Conservation (phyloP, 345 rosid genomes). For the Citrus sp. region DNA sequence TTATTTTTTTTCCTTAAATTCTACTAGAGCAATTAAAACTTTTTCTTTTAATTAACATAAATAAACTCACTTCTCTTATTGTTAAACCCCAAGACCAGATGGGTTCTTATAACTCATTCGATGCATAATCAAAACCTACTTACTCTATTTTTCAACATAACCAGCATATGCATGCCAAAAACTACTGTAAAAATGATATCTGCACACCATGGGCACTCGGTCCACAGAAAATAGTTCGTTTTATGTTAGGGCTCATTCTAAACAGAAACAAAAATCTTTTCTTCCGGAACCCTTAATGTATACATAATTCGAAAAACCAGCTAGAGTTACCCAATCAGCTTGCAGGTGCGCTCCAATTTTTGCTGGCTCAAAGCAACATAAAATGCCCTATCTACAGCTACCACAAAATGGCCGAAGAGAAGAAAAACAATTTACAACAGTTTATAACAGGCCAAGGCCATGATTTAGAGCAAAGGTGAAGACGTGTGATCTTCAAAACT, state of each 20-base stretch:
- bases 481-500: background rate
- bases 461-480: slow-evolving; percentile 7
- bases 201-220: background rate
- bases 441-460: slow-evolving; percentile 15
- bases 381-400: background rate
- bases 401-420: slow-evolving; percentile 1
- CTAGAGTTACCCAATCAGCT: slow-evolving; percentile 1
- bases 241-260: background rate
- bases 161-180: too few species aligned
- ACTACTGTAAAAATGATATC: too few species aligned
- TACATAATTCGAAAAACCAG: background rate
- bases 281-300: background rate
- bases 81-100: too few species aligned
- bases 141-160: too few species aligned
- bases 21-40: too few species aligned
- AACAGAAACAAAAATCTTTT: background rate
- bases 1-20: too few species aligned
- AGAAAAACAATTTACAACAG: slow-evolving; percentile 22
- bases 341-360: background rate
- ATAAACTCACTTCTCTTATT: too few species aligned
- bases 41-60: too few species aligned
- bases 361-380: slow-evolving; percentile 14
- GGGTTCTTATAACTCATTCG: too few species aligned
- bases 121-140: too few species aligned
- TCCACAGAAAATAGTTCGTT: background rate